Evolutionary conservation across 805 yeast genomes (phyloP).

Genomic region (Metschnikowia shivogae): DNA sequence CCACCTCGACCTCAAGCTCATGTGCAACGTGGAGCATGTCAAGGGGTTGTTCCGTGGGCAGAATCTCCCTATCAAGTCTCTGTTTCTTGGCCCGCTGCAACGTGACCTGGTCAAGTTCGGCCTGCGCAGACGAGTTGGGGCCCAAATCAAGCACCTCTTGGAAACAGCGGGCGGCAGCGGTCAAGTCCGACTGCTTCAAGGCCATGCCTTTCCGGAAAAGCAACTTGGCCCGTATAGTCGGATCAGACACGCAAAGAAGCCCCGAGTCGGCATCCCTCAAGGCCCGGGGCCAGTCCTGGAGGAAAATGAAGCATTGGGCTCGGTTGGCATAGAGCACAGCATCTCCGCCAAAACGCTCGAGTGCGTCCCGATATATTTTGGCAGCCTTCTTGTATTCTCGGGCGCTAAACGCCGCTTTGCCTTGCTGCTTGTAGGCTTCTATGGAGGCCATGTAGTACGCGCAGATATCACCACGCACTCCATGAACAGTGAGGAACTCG

Average conservation of each 20-base stretch:
- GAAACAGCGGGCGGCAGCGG: constrained; percentile 26
- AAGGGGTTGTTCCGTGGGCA: too few species aligned
- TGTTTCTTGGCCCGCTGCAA: constrained; percentile 11
- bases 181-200: constrained; percentile 23
- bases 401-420: constrained; percentile 49
- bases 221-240: constrained; percentile 42
- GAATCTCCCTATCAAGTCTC: constrained; percentile 2
- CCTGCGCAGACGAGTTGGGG: constrained; percentile 38
- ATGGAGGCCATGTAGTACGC: constrained; percentile 16
- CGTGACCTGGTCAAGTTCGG: constrained; percentile 26
- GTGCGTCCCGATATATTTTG: constrained; percentile 52
- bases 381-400: constrained; percentile 50
- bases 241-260: constrained; percentile 27
- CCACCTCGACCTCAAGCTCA: constrained; percentile 37
- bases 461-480: not conserved
- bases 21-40: too few species aligned
- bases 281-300: constrained; percentile 47
- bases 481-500: constrained; percentile 11
- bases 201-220: constrained; percentile 50
- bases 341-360: constrained; percentile 43
- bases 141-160: constrained; percentile 39
- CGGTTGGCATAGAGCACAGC: constrained; percentile 63
- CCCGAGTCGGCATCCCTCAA: constrained; percentile 50
- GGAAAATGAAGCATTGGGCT: constrained; percentile 59
- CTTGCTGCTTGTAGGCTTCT: constrained; percentile 38